phyloP scores from a whole-genome alignment of 2,329 filamentous ascomycete species.

The Annulohypoxylon truncatum region DNA sequence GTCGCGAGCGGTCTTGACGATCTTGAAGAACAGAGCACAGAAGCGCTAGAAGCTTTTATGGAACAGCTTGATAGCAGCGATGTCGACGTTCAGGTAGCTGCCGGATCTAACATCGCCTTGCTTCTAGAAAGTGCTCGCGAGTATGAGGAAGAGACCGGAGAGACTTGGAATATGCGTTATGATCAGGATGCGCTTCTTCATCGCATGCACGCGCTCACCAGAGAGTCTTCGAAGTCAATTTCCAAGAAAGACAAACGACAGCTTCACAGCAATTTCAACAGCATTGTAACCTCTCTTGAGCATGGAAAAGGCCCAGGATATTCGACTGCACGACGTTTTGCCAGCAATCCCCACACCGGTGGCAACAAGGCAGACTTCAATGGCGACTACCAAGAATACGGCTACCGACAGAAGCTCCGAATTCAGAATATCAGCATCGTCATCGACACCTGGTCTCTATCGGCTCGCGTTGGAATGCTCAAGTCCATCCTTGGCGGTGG shows the following conservation, averaged over 20 bases:
- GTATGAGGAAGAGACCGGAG: constrained; percentile 61
- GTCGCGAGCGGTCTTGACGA: constrained; percentile 82
- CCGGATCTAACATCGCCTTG: constrained; percentile 83
- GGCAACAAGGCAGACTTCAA: constrained; percentile 55
- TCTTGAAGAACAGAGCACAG: constrained; percentile 75
- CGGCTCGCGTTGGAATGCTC: constrained; percentile 61
- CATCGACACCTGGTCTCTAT: constrained; percentile 65
- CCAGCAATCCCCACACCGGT: constrained; percentile 57
- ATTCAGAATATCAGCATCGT: constrained; percentile 58
- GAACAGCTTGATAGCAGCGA: constrained; percentile 86
- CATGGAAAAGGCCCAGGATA: constrained; percentile 66
- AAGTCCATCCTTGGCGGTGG: constrained; percentile 62
- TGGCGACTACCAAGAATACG: constrained; percentile 61
- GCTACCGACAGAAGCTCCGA: constrained; percentile 64
- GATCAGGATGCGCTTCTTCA: constrained; percentile 62
- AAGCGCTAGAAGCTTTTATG: constrained; percentile 81
- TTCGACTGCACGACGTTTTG: constrained; percentile 59
- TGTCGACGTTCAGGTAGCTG: constrained; percentile 77
- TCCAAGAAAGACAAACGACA: constrained; percentile 62
- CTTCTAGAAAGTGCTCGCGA: constrained; percentile 77
- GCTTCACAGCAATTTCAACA: constrained; percentile 61
- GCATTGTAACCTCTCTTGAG: constrained; percentile 66
- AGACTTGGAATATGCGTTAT: constrained; percentile 61
- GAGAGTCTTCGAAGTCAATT: constrained; percentile 60
- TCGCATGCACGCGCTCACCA: constrained; percentile 61